Percentiles rank a stretch among this genome's conserved stretches.
Conservation (phyloP, 2,329 filamentous ascomycete genomes). For the Xylaria sp. region DNA sequence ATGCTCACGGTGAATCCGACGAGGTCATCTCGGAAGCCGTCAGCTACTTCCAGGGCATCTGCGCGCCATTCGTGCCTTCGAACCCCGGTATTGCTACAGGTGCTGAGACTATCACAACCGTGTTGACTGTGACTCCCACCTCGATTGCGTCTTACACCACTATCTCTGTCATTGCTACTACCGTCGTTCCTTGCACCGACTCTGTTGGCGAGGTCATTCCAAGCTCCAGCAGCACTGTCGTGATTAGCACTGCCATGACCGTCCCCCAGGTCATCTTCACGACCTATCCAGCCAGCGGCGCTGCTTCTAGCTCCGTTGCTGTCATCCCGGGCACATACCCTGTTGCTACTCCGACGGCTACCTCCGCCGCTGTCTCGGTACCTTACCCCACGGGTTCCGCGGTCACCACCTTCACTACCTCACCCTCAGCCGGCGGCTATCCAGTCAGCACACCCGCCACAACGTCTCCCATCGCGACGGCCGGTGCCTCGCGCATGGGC, state of each 20-base stretch:
- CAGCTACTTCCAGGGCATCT: conserved; percentile 91
- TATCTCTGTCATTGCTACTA: conserved; percentile 62
- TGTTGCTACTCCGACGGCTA: conserved; percentile 48
- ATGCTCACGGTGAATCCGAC: conserved; percentile 76
- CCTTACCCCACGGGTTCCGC: conserved; percentile 52
- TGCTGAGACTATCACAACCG: conserved; percentile 71
- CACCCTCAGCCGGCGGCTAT: conserved; percentile 51
- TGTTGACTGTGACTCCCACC: conserved; percentile 64
- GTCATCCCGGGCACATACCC: conserved; percentile 56
- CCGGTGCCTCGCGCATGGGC: conserved; percentile 52
- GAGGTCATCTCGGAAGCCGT: conserved; percentile 76
- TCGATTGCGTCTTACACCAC: conserved; percentile 60
- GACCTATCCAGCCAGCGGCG: conserved; percentile 43
- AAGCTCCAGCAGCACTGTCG: conserved; percentile 62
- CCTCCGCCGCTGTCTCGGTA: conserved; percentile 41
- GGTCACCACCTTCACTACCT: conserved; percentile 54
- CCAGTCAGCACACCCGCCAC: conserved; percentile 39
- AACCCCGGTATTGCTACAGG: conserved; percentile 90
- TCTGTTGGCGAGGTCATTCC: conserved; percentile 59
- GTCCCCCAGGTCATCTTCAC: conserved; percentile 56
- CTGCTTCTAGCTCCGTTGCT: conserved; percentile 55
- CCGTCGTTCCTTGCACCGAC: conserved; percentile 63
- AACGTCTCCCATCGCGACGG: conserved; percentile 47
- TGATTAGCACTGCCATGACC: conserved; percentile 59
- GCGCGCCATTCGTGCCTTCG: conserved; percentile 75